These are phyloP conservation scores for Podaxis rugospora DNA, from an alignment of 768 basidiomycete species.

Conservation along the genomic window DNA sequence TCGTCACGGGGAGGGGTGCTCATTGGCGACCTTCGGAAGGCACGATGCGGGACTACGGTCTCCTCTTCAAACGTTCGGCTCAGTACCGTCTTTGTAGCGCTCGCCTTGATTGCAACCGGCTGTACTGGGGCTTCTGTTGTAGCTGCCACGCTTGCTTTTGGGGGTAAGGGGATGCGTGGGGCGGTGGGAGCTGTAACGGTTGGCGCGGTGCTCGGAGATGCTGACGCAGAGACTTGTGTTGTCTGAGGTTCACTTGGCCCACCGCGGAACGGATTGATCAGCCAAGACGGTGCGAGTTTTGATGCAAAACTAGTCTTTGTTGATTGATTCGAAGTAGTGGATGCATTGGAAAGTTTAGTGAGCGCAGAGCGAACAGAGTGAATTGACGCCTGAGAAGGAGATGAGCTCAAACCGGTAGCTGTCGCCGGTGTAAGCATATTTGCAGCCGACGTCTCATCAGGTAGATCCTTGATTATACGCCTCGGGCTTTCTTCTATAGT, in stretches of 20 bases:
- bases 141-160: slow-evolving; percentile 21
- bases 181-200: slow-evolving; percentile 27
- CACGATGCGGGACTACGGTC: slow-evolving; percentile 36
- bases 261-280: slow-evolving; percentile 72
- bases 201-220: slow-evolving; percentile 27
- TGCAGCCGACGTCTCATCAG: slow-evolving; percentile 34
- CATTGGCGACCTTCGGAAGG: slow-evolving; percentile 55
- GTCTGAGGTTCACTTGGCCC: slow-evolving; percentile 62
- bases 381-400: slow-evolving; percentile 66
- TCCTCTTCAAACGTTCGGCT: slow-evolving; percentile 62
- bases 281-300: slow-evolving; percentile 71
- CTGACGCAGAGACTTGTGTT: slow-evolving; percentile 47
- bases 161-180: slow-evolving; percentile 29
- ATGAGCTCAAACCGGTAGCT: slow-evolving; percentile 41
- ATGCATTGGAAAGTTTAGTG: slow-evolving; percentile 21
- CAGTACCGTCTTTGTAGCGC: slow-evolving; percentile 36
- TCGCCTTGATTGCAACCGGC: slow-evolving; percentile 41
- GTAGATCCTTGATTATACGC: slow-evolving; percentile 45
- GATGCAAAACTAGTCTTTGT: slow-evolving; percentile 45
- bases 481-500: slow-evolving; percentile 73
- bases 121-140: slow-evolving; percentile 30
- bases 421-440: slow-evolving; percentile 18
- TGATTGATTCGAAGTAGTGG: slow-evolving; percentile 19
- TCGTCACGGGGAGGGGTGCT: slow-evolving; percentile 72
- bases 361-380: slow-evolving; percentile 48